phyloP scores from a whole-genome alignment of 2,329 filamentous ascomycete genomes.

The Ceratocystis albifundus region DNA sequence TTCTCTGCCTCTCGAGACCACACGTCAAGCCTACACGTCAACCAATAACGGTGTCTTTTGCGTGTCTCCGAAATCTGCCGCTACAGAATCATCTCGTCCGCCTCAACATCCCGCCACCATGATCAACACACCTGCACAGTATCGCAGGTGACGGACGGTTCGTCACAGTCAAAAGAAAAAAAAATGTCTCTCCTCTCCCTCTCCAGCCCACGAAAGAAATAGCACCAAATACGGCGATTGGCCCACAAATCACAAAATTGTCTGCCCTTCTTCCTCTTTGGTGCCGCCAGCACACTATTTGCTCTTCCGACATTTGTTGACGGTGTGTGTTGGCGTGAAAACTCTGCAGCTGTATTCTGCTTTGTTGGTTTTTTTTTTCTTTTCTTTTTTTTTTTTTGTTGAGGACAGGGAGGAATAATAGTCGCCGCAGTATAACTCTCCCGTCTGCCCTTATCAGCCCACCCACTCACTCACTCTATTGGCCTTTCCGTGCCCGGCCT shows the following conservation, averaged over 20 bases:
- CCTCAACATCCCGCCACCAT: background rate
- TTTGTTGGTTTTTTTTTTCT: background rate
- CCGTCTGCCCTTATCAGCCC: too few species aligned
- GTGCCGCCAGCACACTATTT: background rate
- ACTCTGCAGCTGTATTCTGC: background rate
- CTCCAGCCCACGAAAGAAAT: background rate
- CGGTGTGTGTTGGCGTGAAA: background rate
- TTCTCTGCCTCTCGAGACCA: too few species aligned
- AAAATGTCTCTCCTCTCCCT: too few species aligned
- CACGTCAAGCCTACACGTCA: too few species aligned
- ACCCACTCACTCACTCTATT: too few species aligned
- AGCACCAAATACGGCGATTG: background rate
- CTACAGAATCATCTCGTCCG: too few species aligned
- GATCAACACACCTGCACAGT: background rate
- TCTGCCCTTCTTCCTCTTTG: slow-evolving; percentile 3
- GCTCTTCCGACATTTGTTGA: background rate
- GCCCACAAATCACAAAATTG: background rate
- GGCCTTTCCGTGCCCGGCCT: too few species aligned
- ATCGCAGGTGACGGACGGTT: too few species aligned
- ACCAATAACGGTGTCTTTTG: background rate
- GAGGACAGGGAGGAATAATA: too few species aligned
- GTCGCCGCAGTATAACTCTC: too few species aligned
- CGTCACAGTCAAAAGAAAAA: too few species aligned
- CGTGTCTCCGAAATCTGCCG: background rate
- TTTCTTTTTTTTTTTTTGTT: background rate